phyloP scores from a whole-genome alignment of 345 rosid species.

The Corymbia maculata region DNA sequence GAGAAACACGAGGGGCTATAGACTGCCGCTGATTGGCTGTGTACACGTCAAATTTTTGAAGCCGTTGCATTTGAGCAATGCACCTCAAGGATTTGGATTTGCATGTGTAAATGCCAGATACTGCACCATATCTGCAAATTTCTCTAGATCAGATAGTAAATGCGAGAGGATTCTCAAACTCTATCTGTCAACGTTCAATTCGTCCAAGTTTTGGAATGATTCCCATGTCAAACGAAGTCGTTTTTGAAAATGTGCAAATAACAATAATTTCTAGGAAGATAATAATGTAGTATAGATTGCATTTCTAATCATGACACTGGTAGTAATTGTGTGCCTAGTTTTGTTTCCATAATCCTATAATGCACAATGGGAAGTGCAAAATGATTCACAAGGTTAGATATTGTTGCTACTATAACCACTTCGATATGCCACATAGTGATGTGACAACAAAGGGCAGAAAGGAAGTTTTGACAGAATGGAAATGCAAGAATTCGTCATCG shows the following conservation, averaged over 20 bases:
- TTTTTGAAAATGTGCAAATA: background rate
- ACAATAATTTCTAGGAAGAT: background rate
- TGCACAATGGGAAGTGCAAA: background rate
- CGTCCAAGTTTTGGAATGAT: background rate
- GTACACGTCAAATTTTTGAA: background rate
- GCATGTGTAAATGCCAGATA: background rate
- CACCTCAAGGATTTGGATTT: background rate
- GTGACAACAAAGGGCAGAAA: background rate
- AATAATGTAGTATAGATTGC: background rate
- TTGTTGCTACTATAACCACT: background rate
- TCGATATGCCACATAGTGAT: background rate
- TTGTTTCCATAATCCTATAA: background rate
- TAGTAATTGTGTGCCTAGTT: background rate
- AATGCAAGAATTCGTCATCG: background rate
- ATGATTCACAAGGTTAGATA: background rate
- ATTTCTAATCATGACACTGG: background rate
- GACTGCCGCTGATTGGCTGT: background rate
- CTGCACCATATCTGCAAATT: background rate
- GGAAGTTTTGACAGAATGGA: background rate
- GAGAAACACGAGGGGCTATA: background rate
- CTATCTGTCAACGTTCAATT: background rate
- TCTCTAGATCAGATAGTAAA: background rate
- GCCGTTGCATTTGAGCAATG: background rate
- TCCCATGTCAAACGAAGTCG: background rate
- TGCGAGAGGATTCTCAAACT: background rate